Conservation (phyloP, 192 early-diverging fungal genomes). For the Gamsiella multidivaricata region DNA sequence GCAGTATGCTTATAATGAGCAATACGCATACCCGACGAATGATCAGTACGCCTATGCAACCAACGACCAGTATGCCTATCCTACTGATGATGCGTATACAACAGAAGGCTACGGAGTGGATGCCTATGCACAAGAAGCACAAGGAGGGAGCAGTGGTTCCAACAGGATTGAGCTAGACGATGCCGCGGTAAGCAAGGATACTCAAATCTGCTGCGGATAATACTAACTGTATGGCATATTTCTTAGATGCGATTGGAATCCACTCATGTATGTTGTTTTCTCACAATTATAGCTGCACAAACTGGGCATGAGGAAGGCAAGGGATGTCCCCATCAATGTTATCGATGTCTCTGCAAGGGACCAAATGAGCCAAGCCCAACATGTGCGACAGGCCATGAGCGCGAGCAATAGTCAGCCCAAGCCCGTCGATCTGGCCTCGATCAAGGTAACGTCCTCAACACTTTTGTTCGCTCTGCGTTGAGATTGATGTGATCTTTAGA, state of each 20-base stretch:
- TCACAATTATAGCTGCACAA: conserved; percentile 17
- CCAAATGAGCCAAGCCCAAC: conserved; percentile 42
- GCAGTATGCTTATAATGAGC: conserved; percentile 44
- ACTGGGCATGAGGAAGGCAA: conserved; percentile 41
- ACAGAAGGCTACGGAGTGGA: conserved; percentile 1
- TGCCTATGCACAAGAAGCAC: not conserved
- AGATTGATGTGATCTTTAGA: too few relatives aligned
- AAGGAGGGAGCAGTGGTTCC: not conserved
- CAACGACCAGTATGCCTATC: conserved; percentile 36
- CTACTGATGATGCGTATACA: conserved; percentile 26
- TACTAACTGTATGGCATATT: not conserved
- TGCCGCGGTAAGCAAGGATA: conserved; percentile 21
- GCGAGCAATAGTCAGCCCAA: conserved; percentile 18
- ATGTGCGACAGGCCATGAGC: conserved; percentile 24
- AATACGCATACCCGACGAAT: conserved; percentile 35
- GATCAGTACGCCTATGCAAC: conserved; percentile 43
- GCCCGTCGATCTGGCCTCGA: conserved; percentile 41
- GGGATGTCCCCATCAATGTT: conserved; percentile 37
- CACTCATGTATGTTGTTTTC: not conserved
- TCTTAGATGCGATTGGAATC: too few relatives aligned
- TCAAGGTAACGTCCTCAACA: conserved; percentile 13
- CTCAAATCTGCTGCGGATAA: too few relatives aligned
- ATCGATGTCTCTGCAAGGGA: conserved; percentile 43
- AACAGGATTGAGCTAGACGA: conserved; percentile 29
- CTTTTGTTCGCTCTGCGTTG: not conserved